Evolutionary conservation across 2,329 filamentous ascomycete genomes (phyloP).

Genomic region (Clonostachys chloroleuca): DNA sequence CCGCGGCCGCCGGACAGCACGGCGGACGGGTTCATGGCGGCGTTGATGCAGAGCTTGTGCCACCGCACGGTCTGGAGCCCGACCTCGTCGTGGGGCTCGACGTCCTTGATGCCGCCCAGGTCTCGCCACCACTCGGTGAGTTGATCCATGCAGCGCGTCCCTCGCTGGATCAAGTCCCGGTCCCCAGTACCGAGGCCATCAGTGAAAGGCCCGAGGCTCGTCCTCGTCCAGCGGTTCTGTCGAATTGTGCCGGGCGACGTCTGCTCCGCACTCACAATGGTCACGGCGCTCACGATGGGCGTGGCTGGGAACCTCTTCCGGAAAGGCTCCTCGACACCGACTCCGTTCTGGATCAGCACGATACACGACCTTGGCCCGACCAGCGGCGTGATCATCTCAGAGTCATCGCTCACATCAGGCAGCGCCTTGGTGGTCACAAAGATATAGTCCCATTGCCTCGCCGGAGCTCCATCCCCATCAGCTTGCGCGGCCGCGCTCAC

Average conservation of each 20-base stretch:
- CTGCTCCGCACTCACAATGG: conserved; percentile 66
- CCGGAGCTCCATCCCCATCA: conserved; percentile 4
- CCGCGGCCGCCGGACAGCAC: conserved; percentile 61
- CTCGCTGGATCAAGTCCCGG: conserved; percentile 22
- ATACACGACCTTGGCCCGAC: conserved; percentile 51
- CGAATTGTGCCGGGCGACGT: conserved; percentile 55
- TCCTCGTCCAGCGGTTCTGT: conserved; percentile 71
- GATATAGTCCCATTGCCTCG: conserved; percentile 48
- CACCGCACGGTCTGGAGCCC: conserved; percentile 67
- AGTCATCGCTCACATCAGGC: conserved; percentile 59
- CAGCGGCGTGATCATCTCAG: conserved; percentile 55
- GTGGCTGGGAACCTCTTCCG: conserved; percentile 53
- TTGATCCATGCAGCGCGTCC: conserved; percentile 34
- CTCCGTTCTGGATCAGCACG: conserved; percentile 66
- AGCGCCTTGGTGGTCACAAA: conserved; percentile 69
- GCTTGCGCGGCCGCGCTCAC: conserved; percentile 45
- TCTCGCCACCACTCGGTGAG: conserved; percentile 49
- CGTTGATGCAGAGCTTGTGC: conserved; percentile 77
- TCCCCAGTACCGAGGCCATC: conserved; percentile 34
- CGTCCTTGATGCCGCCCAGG: conserved; percentile 60
- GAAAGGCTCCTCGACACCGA: conserved; percentile 68
- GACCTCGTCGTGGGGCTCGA: conserved; percentile 58
- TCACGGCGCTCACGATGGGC: conserved; percentile 64
- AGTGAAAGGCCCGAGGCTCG: conserved; percentile 64
- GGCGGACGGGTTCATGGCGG: conserved; percentile 68